Conservation (phyloP, 306 rosid species). For the Hippophae rhamnoides region DNA sequence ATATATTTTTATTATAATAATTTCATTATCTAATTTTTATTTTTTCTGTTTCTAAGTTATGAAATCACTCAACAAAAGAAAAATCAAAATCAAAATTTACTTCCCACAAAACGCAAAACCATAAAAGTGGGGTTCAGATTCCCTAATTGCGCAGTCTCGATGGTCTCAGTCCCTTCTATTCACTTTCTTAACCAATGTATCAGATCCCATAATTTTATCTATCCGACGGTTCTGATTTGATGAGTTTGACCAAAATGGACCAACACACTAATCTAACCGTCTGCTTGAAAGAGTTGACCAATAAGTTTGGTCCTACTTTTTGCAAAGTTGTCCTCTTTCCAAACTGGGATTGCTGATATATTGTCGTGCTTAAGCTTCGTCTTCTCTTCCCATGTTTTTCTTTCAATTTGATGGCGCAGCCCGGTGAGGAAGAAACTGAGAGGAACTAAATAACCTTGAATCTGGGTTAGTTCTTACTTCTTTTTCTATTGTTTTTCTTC, state of each 20-base stretch:
- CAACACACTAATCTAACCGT: constrained; percentile 18
- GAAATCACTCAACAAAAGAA: too few relatives aligned
- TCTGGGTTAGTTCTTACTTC: constrained; percentile 31
- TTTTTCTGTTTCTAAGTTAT: too few relatives aligned
- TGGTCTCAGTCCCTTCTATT: background rate
- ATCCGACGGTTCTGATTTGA: background rate
- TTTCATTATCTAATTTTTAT: too few relatives aligned
- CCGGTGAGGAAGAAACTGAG: constrained; percentile 7
- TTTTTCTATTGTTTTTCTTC: constrained; percentile 6
- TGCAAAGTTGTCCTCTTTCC: background rate
- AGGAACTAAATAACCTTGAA: constrained; percentile 22
- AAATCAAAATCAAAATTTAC: too few relatives aligned
- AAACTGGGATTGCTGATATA: constrained; percentile 23
- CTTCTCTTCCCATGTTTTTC: background rate
- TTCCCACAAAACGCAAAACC: too few relatives aligned
- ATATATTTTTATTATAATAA: too few relatives aligned
- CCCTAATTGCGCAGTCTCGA: too few relatives aligned
- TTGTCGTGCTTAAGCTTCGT: constrained; percentile 20
- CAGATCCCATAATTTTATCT: background rate
- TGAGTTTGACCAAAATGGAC: background rate
- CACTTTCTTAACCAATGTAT: background rate
- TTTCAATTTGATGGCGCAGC: constrained; percentile 18
- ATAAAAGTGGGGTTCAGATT: too few relatives aligned
- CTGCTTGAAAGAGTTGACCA: constrained; percentile 40
- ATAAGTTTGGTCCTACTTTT: constrained; percentile 14